Evolutionary conservation across 2,329 filamentous ascomycete species (phyloP).

Genomic region (Fusarium liriodendri): DNA sequence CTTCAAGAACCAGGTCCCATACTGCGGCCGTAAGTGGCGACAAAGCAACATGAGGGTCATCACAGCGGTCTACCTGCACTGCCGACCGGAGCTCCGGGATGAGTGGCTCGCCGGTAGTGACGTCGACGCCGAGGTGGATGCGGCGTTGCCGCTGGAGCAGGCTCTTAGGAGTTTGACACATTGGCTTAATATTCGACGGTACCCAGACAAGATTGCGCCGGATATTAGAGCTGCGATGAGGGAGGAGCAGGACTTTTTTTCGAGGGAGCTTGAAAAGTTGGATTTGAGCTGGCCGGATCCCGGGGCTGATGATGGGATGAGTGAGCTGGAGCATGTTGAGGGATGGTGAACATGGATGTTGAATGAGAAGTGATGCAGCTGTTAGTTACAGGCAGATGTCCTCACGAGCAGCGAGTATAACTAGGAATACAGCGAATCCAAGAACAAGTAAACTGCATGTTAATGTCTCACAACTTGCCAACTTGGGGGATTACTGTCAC

Average conservation of each 20-base stretch:
- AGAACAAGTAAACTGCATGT: not conserved
- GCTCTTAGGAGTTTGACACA: conserved; percentile 89
- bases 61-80: conserved; percentile 94
- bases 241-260: conserved; percentile 84
- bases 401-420: not conserved
- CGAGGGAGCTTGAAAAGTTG: conserved; percentile 79
- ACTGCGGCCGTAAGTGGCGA: conserved; percentile 97
- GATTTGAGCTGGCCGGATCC: conserved; percentile 64
- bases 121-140: conserved; percentile 93
- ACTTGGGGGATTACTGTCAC: no score
- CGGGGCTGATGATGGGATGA: conserved; percentile 48
- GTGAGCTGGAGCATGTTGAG: conserved; percentile 50
- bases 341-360: conserved; percentile 30
- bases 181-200: conserved; percentile 90
- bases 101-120: conserved; percentile 95
- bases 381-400: not conserved
- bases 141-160: conserved; percentile 91
- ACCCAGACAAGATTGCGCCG: conserved; percentile 79
- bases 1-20: conserved; percentile 98
- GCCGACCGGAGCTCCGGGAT: conserved; percentile 89
- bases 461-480: not conserved
- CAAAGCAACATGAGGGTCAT: conserved; percentile 99
- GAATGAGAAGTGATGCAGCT: not conserved
- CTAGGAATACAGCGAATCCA: not conserved
- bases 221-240: conserved; percentile 69